These are phyloP conservation scores for Chytriomyces sp. DNA, from an alignment of 192 early-diverging fungal genomes.

Conservation along the genomic window DNA sequence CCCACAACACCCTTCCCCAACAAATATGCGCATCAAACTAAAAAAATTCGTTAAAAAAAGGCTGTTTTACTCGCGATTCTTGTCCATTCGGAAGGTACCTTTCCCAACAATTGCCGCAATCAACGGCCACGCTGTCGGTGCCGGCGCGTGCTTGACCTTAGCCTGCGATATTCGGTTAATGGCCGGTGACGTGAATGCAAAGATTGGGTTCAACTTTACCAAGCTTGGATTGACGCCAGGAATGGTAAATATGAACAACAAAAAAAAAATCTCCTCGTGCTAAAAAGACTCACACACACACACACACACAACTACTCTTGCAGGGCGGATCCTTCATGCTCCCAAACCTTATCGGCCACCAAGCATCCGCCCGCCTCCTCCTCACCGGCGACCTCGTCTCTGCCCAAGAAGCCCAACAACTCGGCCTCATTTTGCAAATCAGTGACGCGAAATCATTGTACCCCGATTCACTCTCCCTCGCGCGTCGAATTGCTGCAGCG, in stretches of 20 bases:
- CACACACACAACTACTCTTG: not conserved
- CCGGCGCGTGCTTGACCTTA: constrained; percentile 30
- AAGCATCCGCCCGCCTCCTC: constrained; percentile 40
- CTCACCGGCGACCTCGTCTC: constrained; percentile 44
- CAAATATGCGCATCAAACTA: too few species aligned
- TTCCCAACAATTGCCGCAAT: constrained; percentile 44
- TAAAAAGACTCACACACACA: not conserved
- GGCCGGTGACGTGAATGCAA: constrained; percentile 22
- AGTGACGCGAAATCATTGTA: not conserved
- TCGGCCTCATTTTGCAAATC: constrained; percentile 31
- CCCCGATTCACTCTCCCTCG: constrained; percentile 18
- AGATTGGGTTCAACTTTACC: constrained; percentile 44
- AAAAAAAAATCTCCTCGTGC: not conserved
- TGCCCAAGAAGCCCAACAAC: constrained; percentile 28
- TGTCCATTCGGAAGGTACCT: constrained; percentile 28
- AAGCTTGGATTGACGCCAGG: constrained; percentile 30
- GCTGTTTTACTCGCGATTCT: constrained; percentile 41
- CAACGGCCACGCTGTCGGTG: constrained; percentile 44
- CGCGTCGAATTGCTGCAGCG: constrained; percentile 31
- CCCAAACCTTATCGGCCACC: constrained; percentile 38
- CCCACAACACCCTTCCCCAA: too few species aligned
- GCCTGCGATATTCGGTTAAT: constrained; percentile 37
- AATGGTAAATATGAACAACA: constrained; percentile 13
- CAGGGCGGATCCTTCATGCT: constrained; percentile 39
- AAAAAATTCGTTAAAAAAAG: too few species aligned